These are phyloP conservation scores for Marvania coccoides DNA, from an alignment of 139 green algal species.

Conservation along the genomic window DNA sequence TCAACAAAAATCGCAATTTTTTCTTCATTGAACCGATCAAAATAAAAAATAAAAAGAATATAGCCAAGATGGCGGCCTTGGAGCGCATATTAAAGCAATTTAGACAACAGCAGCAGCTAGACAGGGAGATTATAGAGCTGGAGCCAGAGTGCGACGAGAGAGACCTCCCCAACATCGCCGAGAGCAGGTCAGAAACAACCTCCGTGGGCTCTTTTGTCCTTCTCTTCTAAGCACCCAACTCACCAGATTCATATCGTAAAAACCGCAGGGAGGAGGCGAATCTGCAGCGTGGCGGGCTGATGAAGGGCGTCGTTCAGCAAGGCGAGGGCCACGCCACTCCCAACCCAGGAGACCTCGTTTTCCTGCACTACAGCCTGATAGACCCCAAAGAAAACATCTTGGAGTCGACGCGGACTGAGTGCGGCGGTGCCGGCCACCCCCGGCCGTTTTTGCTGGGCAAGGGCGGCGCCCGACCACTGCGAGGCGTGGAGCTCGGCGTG, in stretches of 20 bases:
- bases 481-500: slow-evolving; percentile 69
- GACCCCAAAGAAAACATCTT: slow-evolving; percentile 32
- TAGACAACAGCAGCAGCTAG: neutral
- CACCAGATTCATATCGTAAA: too few relatives aligned
- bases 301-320: slow-evolving; percentile 19
- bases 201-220: too few relatives aligned
- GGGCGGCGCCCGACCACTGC: slow-evolving; percentile 35
- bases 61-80: too few relatives aligned
- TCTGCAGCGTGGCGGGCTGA: slow-evolving; percentile 8
- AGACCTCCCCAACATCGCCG: slow-evolving; percentile 6
- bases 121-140: neutral
- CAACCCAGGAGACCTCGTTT: slow-evolving; percentile 22
- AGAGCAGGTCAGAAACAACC: slow-evolving; percentile 8
- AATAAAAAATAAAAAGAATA: too few relatives aligned
- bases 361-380: slow-evolving; percentile 19
- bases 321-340: neutral
- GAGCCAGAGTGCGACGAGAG: slow-evolving; percentile 19
- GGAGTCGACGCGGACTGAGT: slow-evolving; percentile 37
- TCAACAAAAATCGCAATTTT: too few relatives aligned
- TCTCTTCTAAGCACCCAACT: too few relatives aligned
- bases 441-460: slow-evolving; percentile 57
- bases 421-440: slow-evolving; percentile 54
- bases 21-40: too few relatives aligned
- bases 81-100: neutral
- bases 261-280: slow-evolving; percentile 26